A percentile compares a stretch with the other conserved stretches of the same genome.
These are phyloP conservation scores for Trichocladium antarcticum DNA, from an alignment of 495 filamentous ascomycete genomes.

Conservation along the genomic window DNA sequence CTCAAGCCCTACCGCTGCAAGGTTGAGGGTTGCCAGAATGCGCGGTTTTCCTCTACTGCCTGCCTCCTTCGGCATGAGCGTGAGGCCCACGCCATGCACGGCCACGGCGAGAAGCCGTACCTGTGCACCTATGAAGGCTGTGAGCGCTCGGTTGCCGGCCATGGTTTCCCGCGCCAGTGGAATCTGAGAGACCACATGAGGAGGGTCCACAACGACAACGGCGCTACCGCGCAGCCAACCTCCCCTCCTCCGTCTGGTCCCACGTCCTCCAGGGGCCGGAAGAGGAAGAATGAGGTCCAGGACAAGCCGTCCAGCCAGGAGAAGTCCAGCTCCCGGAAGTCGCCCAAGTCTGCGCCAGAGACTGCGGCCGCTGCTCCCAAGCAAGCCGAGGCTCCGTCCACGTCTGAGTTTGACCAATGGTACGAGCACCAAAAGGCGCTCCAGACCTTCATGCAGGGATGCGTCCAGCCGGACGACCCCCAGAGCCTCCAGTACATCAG, in stretches of 20 bases:
- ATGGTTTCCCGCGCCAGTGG: slow-evolving; percentile 87
- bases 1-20: slow-evolving; percentile 90
- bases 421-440: slow-evolving; percentile 39
- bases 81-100: slow-evolving; percentile 89
- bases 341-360: slow-evolving; percentile 22
- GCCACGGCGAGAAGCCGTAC: slow-evolving; percentile 82
- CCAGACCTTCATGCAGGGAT: slow-evolving; percentile 32
- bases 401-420: slow-evolving; percentile 35
- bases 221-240: slow-evolving; percentile 27
- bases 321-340: slow-evolving; percentile 34
- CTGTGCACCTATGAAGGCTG: slow-evolving; percentile 76
- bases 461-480: slow-evolving; percentile 35
- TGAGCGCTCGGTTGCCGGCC: slow-evolving; percentile 63
- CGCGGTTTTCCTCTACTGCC: slow-evolving; percentile 82
- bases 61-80: slow-evolving; percentile 91
- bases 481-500: slow-evolving; percentile 34
- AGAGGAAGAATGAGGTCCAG: slow-evolving; percentile 38
- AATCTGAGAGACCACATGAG: slow-evolving; percentile 93
- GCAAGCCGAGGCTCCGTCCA: slow-evolving; percentile 19
- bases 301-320: slow-evolving; percentile 27
- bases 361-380: slow-evolving; percentile 23
- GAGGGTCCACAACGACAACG: slow-evolving; percentile 74
- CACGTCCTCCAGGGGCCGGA: slow-evolving; percentile 33
- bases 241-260: slow-evolving; percentile 28
- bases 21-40: slow-evolving; percentile 61